Percentiles rank a stretch among this genome's conserved stretches.
Evolutionary conservation across 768 basidiomycete species (phyloP).

Genomic region (Boletus bicolor): DNA sequence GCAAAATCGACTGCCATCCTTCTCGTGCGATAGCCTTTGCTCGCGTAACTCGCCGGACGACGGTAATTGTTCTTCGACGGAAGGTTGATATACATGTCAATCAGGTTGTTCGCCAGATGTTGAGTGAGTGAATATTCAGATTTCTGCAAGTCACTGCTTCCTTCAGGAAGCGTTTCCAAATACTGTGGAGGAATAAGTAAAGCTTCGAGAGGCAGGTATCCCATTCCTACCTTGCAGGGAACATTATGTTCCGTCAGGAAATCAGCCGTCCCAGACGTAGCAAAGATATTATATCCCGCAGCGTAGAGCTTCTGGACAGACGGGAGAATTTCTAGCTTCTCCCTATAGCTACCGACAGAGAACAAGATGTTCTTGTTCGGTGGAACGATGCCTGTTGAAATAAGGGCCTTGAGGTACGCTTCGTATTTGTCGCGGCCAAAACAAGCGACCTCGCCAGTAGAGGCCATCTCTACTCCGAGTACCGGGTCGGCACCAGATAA

Average conservation of each 20-base stretch:
- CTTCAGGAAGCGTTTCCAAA: slow-evolving; percentile 81
- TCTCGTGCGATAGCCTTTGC: slow-evolving; percentile 94
- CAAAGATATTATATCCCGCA: slow-evolving; percentile 94
- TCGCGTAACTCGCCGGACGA: slow-evolving; percentile 94
- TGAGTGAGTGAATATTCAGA: slow-evolving; percentile 97
- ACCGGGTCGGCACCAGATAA: slow-evolving; percentile 97
- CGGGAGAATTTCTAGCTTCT: slow-evolving; percentile 94
- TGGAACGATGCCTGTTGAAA: slow-evolving; percentile 90
- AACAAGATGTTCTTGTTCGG: slow-evolving; percentile 98
- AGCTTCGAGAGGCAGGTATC: not conserved
- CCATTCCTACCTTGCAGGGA: slow-evolving; percentile 75
- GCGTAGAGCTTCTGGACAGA: slow-evolving; percentile 93
- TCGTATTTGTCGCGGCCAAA: slow-evolving; percentile 98
- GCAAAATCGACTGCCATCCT: slow-evolving; percentile 99
- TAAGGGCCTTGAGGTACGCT: slow-evolving; percentile 94
- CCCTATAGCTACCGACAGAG: slow-evolving; percentile 94
- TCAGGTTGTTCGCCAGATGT: slow-evolving; percentile 93
- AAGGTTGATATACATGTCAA: slow-evolving; percentile 99
- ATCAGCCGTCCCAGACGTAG: slow-evolving; percentile 95
- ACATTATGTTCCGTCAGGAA: slow-evolving; percentile 97
- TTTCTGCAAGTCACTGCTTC: slow-evolving; percentile 76
- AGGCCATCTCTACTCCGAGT: slow-evolving; percentile 99
- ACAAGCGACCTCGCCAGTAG: slow-evolving; percentile 98
- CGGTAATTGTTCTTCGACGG: slow-evolving; percentile 98
- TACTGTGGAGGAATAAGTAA: slow-evolving; percentile 49